Base-by-base conservation (phyloP, 148 eudicot genomes). In the Euryodendron excelsum region DNA sequence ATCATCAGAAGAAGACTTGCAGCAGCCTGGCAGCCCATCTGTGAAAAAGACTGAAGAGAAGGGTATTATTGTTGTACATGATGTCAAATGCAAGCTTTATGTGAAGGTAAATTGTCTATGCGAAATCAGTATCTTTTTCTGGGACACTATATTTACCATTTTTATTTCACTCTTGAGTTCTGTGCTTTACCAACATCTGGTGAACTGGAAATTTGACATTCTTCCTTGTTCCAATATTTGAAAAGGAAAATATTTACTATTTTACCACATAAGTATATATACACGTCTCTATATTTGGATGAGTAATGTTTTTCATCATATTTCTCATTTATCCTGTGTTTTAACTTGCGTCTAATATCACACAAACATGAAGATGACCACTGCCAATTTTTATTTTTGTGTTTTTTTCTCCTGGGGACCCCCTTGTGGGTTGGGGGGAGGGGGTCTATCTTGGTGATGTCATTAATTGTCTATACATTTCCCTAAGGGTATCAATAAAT, bases 11-110 rank as follows among this genome's bases (percentile, higher is more conserved):
- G 92, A 91, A 75, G 97, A 90, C 47, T 79, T 80, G 59, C 92
- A 90, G 93, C 97, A 89, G 80, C 97, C 98, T 55, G 86, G 99
- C 84, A 96, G 98, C 84, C 99, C 98, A 75, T 93, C 99, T 60
- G 84, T 92, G 79, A 91, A 92, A 83, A 93, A 86, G 81, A 83
- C 90, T 5, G 92, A 93, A 85, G 98, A 93, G 78, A 86, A 91
- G 85, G 98, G 99, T 71, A 82, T 92, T 73, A 71, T 36, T 69
- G 89, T 91, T 11, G 99, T 93, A 30, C 97, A 96, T 79, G 98
- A 96, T 85, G 91, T 91, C 74, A 96, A 92, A 88, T 96, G 99
- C 88, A 93, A 92, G 80, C 95, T 93, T 71, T 96, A 90, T 83
- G 80, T 93, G 12, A 96, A 96, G 98, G 97, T 93, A 89, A 70